A percentile compares a stretch with the other conserved stretches of the same genome.
Evolutionary conservation across 352 stramenopile genomes (phyloP).

Genomic region (Phytophthora kernoviae): DNA sequence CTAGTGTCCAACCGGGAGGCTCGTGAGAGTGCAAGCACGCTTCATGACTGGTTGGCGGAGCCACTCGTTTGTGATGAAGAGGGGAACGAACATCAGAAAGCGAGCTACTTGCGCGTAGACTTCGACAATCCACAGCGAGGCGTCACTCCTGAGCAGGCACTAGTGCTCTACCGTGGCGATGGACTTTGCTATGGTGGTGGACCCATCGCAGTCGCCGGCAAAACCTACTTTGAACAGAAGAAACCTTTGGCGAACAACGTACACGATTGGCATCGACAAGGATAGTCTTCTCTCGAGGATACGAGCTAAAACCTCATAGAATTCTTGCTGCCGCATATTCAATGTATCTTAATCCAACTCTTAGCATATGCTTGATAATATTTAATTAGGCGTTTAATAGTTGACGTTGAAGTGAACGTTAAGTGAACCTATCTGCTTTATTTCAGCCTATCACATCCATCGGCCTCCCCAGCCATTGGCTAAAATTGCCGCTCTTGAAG

Average conservation of each 20-base stretch:
- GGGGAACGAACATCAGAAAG: background rate
- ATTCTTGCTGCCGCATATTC: too few relatives aligned
- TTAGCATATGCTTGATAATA: too few relatives aligned
- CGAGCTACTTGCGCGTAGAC: conserved; percentile 63
- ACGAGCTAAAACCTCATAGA: background rate
- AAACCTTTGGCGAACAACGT: conserved; percentile 51
- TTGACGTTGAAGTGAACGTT: background rate
- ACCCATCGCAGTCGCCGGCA: conserved; percentile 61
- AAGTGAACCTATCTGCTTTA: background rate
- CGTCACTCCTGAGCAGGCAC: conserved; percentile 81
- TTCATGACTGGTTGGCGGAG: conserved; percentile 57
- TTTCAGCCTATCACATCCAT: too few relatives aligned
- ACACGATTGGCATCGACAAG: conserved; percentile 58
- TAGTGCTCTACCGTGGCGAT: conserved; percentile 87
- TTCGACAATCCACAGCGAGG: conserved; percentile 86
- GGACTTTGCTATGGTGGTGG: conserved; percentile 82
- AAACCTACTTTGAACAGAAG: conserved; percentile 71
- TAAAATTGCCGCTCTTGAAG: conserved; percentile 11
- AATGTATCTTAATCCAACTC: too few relatives aligned
- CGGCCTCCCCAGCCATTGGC: background rate
- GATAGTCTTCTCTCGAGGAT: conserved; percentile 2
- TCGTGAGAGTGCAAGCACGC: conserved; percentile 33
- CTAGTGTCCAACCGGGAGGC: conserved; percentile 51
- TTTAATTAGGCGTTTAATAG: too few relatives aligned
- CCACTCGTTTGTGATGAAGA: conserved; percentile 7